A percentile compares a stretch with the other conserved stretches of the same genome.
These are phyloP conservation scores for Globisporangium nagaii DNA, from an alignment of 352 stramenopile species.

Conservation along the genomic window DNA sequence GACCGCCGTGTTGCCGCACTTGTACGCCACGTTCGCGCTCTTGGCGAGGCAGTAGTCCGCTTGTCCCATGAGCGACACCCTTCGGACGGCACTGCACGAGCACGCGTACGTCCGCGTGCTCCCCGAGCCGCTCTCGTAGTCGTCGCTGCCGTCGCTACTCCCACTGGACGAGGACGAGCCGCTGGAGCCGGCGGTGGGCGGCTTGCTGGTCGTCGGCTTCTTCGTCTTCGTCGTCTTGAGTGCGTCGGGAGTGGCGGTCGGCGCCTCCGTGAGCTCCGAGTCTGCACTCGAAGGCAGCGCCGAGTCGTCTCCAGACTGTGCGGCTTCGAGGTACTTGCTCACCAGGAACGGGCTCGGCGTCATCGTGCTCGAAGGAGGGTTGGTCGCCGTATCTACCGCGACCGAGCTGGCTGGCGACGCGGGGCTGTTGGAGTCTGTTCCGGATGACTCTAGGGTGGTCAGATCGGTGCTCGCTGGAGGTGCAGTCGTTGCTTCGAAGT, in stretches of 20 bases:
- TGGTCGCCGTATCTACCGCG: no score
- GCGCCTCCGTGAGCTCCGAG: background rate
- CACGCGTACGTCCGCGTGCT: constrained; percentile 37
- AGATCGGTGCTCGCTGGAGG: no score
- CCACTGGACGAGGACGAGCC: background rate
- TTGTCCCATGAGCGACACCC: constrained; percentile 66
- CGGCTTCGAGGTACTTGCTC: no score
- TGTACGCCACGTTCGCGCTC: constrained; percentile 36
- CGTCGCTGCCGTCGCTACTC: constrained; percentile 10
- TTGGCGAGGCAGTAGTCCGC: constrained; percentile 63
- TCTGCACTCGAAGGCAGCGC: background rate
- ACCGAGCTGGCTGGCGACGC: no score
- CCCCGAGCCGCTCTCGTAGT: constrained; percentile 19
- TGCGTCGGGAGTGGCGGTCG: background rate
- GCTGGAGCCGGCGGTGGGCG: background rate
- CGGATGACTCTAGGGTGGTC: background rate
- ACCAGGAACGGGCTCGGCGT: background rate
- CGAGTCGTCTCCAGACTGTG: background rate
- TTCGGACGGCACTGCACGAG: constrained; percentile 28
- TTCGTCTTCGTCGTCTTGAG: background rate
- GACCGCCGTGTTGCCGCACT: constrained; percentile 59
- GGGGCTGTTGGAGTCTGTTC: background rate
- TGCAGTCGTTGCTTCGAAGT: background rate
- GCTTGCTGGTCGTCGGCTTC: background rate
- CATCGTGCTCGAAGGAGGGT: no score